Conservation (phyloP, 176 grass and related monocot genomes). For the Carex pumila region DNA sequence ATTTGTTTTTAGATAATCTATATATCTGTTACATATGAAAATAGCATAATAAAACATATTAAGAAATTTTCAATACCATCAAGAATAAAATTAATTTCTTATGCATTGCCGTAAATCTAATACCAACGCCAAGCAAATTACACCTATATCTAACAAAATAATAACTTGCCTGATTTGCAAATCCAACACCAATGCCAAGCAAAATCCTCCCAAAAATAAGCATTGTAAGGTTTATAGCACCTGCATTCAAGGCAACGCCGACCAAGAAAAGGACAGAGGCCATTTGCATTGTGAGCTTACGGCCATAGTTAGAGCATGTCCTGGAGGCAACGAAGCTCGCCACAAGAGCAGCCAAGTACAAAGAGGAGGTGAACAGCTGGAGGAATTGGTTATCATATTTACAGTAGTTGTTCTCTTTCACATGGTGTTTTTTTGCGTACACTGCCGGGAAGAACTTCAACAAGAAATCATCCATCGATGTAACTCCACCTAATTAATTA, state of each 20-base stretch:
- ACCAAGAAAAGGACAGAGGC: slow-evolving; percentile 40
- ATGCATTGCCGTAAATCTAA: background rate
- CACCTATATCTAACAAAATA: background rate
- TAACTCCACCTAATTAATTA: slow-evolving; percentile 39
- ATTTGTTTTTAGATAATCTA: background rate
- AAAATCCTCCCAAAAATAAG: slow-evolving; percentile 56
- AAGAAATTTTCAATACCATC: background rate
- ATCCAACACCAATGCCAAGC: slow-evolving; percentile 52
- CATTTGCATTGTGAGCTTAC: slow-evolving; percentile 35
- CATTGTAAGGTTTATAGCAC: slow-evolving; percentile 5
- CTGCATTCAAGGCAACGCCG: slow-evolving; percentile 15
- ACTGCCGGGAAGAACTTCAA: slow-evolving; percentile 35
- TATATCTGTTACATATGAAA: background rate
- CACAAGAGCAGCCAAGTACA: slow-evolving; percentile 51
- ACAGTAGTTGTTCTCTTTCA: slow-evolving; percentile 59
- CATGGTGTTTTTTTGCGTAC: slow-evolving; percentile 38
- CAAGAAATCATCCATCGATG: slow-evolving; percentile 60
- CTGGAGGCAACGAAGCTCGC: slow-evolving; percentile 41
- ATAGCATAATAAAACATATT: background rate
- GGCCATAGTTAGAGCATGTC: slow-evolving; percentile 27
- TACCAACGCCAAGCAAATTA: background rate
- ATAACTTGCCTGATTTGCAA: slow-evolving; percentile 37
- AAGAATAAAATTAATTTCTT: background rate
- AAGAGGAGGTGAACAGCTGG: slow-evolving; percentile 56
- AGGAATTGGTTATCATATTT: slow-evolving; percentile 58